These are phyloP conservation scores for Asclepias syriaca DNA, from an alignment of 257 asterid species.

Conservation along the genomic window DNA sequence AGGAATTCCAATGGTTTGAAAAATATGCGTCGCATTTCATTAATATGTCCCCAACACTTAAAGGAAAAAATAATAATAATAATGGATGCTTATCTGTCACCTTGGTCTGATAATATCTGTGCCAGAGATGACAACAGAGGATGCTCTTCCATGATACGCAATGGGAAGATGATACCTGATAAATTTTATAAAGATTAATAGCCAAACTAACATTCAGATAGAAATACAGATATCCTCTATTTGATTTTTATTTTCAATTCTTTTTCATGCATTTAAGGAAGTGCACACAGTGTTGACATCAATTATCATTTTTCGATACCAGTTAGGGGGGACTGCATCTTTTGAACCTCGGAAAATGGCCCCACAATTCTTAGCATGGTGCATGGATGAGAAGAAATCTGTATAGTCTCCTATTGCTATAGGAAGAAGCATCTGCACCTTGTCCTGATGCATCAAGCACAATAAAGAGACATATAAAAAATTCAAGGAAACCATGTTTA, in stretches of 20 bases:
- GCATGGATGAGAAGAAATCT: conserved; percentile 89
- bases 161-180: conserved; percentile 93
- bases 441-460: conserved; percentile 41
- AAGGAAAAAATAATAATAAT: not conserved
- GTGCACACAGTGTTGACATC: not conserved
- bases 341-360: conserved; percentile 83
- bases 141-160: conserved; percentile 98
- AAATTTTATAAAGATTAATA: not conserved
- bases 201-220: not conserved
- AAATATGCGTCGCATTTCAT: not conserved
- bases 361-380: conserved; percentile 91
- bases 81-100: conserved; percentile 31
- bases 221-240: not conserved
- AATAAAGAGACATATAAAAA: conserved; percentile 9
- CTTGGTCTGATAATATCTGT: conserved; percentile 89
- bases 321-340: conserved; percentile 61
- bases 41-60: not conserved
- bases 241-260: not conserved
- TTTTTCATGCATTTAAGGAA: not conserved
- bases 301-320: conserved; percentile 30
- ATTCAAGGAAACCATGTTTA: conserved; percentile 4
- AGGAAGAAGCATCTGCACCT: conserved; percentile 88
- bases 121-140: conserved; percentile 89
- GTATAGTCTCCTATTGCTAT: conserved; percentile 85
- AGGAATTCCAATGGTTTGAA: not conserved